These are phyloP conservation scores for Exophiala xenobiotica DNA, from an alignment of 2,329 filamentous ascomycete genomes.

Conservation along the genomic window DNA sequence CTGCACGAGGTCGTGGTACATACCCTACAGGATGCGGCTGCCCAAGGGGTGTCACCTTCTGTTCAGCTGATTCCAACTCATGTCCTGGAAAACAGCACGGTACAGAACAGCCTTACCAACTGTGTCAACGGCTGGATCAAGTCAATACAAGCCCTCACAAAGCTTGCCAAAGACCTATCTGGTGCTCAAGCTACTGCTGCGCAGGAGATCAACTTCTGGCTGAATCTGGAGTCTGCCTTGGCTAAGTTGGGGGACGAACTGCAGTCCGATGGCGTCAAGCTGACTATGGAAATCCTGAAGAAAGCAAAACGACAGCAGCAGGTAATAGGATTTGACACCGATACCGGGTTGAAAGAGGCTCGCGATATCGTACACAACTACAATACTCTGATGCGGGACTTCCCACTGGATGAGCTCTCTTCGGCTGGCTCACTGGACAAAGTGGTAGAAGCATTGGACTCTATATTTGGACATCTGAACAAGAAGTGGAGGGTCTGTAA, in stretches of 20 bases:
- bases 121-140: constrained; percentile 98
- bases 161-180: constrained; percentile 73
- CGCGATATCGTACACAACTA: constrained; percentile 97
- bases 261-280: constrained; percentile 78
- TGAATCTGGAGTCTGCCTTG: constrained; percentile 91
- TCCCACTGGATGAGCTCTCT: constrained; percentile 89
- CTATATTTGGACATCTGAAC: constrained; percentile 93
- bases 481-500: constrained; percentile 96
- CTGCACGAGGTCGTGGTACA: constrained; percentile 86
- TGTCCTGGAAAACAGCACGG: constrained; percentile 82
- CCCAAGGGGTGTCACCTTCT: constrained; percentile 65
- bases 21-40: constrained; percentile 74
- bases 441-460: constrained; percentile 80
- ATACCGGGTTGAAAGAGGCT: constrained; percentile 93
- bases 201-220: constrained; percentile 98
- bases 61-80: constrained; percentile 74
- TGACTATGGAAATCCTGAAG: constrained; percentile 93
- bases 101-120: constrained; percentile 89
- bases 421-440: constrained; percentile 88
- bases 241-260: constrained; percentile 90
- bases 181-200: constrained; percentile 71
- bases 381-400: constrained; percentile 98
- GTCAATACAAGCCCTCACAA: constrained; percentile 94
- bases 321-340: constrained; percentile 92
- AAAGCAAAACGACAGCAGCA: constrained; percentile 98